Percentiles rank a stretch among this genome's conserved stretches.
Evolutionary conservation across 169 alveolate species (phyloP).

Genomic region (Eimeria falciformis): DNA sequence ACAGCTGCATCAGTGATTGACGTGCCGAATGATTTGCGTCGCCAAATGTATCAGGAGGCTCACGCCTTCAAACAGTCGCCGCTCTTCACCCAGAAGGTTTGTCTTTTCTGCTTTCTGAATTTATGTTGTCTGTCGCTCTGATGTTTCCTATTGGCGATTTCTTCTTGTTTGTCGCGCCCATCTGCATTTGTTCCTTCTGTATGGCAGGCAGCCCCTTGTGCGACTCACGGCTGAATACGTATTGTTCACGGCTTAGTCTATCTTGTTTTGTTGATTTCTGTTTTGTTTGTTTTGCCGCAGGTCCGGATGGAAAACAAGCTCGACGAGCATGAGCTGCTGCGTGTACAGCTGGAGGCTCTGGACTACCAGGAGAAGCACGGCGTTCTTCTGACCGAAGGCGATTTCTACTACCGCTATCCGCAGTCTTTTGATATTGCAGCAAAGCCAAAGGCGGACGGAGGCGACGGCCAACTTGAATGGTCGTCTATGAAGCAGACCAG

Average conservation of each 20-base stretch:
- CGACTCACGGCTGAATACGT: too few relatives aligned
- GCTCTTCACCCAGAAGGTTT: constrained; percentile 57
- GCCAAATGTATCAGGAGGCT: constrained; percentile 67
- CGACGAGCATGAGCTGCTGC: constrained; percentile 72
- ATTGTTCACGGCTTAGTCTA: too few relatives aligned
- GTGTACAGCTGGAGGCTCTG: constrained; percentile 75
- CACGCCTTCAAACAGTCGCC: constrained; percentile 61
- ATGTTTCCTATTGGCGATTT: too few relatives aligned
- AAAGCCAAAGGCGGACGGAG: constrained; percentile 14
- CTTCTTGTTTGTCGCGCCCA: too few relatives aligned
- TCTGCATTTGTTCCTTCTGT: too few relatives aligned
- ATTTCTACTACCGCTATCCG: constrained; percentile 49
- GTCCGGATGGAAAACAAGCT: constrained; percentile 70
- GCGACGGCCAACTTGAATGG: constrained; percentile 28
- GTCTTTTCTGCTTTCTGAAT: neutral
- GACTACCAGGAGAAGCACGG: constrained; percentile 75
- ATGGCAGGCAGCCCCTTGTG: too few relatives aligned
- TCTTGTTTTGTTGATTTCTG: too few relatives aligned
- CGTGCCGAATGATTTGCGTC: constrained; percentile 57
- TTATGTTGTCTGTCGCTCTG: neutral
- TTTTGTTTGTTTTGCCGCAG: constrained; percentile 1
- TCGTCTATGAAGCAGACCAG: neutral
- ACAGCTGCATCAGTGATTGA: constrained; percentile 18
- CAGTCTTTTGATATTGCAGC: constrained; percentile 31
- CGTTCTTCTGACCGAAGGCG: constrained; percentile 63